A percentile compares a stretch with the other conserved stretches of the same genome.
Evolutionary conservation across 352 stramenopile genomes (phyloP).

Genomic region (Phytophthora pluvialis): DNA sequence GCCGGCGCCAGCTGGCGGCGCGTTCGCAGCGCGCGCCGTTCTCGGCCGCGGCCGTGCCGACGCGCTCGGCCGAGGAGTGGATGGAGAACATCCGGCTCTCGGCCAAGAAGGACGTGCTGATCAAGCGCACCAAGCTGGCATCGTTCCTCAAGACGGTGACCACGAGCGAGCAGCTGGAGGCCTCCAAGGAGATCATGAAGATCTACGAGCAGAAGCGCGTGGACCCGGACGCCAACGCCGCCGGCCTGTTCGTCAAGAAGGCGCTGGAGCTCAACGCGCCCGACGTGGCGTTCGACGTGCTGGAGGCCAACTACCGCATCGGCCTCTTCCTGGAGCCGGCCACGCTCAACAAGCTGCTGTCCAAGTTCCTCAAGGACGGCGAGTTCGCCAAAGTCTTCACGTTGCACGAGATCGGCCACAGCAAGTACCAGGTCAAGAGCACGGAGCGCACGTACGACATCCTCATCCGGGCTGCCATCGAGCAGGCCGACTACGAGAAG

Average conservation of each 20-base stretch:
- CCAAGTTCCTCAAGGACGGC: slow-evolving; percentile 82
- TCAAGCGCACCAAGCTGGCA: slow-evolving; percentile 86
- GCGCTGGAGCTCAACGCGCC: slow-evolving; percentile 77
- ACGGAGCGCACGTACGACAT: slow-evolving; percentile 88
- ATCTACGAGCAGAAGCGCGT: slow-evolving; percentile 89
- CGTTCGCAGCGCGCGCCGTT: slow-evolving; percentile 44
- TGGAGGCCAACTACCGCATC: slow-evolving; percentile 85
- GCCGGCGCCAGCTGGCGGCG: slow-evolving; percentile 45
- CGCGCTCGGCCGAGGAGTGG: slow-evolving; percentile 74
- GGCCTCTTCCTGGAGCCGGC: slow-evolving; percentile 80
- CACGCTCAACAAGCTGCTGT: slow-evolving; percentile 85
- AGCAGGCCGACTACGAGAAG: slow-evolving; percentile 77
- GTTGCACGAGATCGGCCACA: slow-evolving; percentile 76
- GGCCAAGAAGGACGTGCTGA: slow-evolving; percentile 76
- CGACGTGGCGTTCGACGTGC: slow-evolving; percentile 78
- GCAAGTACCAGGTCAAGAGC: slow-evolving; percentile 86
- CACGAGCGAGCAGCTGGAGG: slow-evolving; percentile 80
- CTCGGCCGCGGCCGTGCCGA: slow-evolving; percentile 39
- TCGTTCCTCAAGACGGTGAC: slow-evolving; percentile 87
- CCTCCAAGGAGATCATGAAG: slow-evolving; percentile 87
- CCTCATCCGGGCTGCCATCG: slow-evolving; percentile 79
- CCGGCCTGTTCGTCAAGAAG: slow-evolving; percentile 84
- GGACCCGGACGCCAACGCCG: slow-evolving; percentile 79
- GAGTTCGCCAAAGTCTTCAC: slow-evolving; percentile 82
- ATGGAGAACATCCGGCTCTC: slow-evolving; percentile 82